These are phyloP conservation scores for Opeltia flavorubescens DNA, from an alignment of 495 filamentous ascomycete species.

Conservation along the genomic window DNA sequence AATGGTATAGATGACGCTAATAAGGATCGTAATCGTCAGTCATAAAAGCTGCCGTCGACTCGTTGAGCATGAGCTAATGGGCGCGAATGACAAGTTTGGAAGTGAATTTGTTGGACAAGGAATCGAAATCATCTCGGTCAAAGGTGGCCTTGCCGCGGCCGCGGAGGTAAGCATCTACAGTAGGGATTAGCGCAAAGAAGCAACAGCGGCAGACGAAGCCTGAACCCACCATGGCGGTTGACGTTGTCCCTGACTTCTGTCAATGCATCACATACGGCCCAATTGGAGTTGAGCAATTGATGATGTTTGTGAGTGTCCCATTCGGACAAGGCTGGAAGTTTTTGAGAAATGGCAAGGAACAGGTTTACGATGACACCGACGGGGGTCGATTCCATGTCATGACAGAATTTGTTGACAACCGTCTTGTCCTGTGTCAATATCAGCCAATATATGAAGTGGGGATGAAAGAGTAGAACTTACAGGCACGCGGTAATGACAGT, in stretches of 20 bases:
- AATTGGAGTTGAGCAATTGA: conserved; percentile 72
- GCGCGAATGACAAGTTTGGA: conserved; percentile 88
- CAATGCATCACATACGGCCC: conserved; percentile 82
- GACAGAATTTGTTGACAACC: conserved; percentile 81
- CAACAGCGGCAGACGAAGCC: not conserved
- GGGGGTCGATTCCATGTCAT: conserved; percentile 84
- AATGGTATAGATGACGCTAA: not conserved
- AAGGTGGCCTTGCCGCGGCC: conserved; percentile 52
- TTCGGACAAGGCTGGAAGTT: conserved; percentile 74
- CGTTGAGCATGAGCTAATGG: conserved; percentile 36
- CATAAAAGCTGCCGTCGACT: not conserved
- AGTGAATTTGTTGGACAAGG: conserved; percentile 84
- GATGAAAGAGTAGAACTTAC: conserved; percentile 19
- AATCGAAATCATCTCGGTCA: conserved; percentile 82
- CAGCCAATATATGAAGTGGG: not conserved
- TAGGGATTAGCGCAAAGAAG: conserved; percentile 16
- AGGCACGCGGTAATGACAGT: conserved; percentile 81
- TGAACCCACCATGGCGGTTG: conserved; percentile 65
- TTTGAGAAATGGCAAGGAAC: conserved; percentile 91
- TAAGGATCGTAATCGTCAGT: not conserved
- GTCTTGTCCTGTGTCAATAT: conserved; percentile 39
- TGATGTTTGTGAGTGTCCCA: conserved; percentile 86
- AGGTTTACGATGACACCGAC: conserved; percentile 89
- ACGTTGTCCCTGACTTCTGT: conserved; percentile 84
- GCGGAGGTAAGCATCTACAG: conserved; percentile 43